Evolutionary conservation across 257 asterid genomes (phyloP).

Genomic region (Striga asiatica): DNA sequence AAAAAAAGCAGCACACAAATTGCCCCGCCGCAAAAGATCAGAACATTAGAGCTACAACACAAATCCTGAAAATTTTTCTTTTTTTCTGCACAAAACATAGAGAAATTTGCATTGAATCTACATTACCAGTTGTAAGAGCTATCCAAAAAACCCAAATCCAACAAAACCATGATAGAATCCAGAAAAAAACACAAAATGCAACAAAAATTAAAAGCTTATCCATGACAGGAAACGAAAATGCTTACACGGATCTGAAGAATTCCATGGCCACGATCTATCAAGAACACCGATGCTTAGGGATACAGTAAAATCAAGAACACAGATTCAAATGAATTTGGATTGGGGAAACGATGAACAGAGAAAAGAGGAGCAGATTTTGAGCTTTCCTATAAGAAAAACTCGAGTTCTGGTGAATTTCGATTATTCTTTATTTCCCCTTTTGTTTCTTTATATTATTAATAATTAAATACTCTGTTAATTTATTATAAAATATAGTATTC

Average conservation of each 20-base stretch:
- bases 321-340: not conserved
- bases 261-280: slow-evolving; percentile 8
- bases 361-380: slow-evolving; percentile 1
- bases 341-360: not conserved
- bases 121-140: too few relatives aligned
- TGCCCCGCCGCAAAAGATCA: too few relatives aligned
- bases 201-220: not conserved
- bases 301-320: not conserved
- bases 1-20: too few relatives aligned
- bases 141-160: not conserved
- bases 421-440: too few relatives aligned
- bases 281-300: slow-evolving; percentile 10
- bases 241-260: slow-evolving; percentile 28
- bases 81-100: too few relatives aligned
- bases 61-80: too few relatives aligned
- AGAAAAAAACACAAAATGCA: not conserved
- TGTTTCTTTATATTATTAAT: too few relatives aligned
- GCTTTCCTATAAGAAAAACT: slow-evolving; percentile 11
- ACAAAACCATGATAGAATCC: not conserved
- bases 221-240: not conserved
- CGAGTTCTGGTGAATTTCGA: too few relatives aligned
- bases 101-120: too few relatives aligned
- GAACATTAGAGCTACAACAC: too few relatives aligned
- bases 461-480: too few relatives aligned
- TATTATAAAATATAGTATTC: too few relatives aligned